A percentile compares a stretch with the other conserved stretches of the same genome.
Conservation (phyloP, 192 early-diverging fungal genomes). For the Rhizophagus sp. region DNA sequence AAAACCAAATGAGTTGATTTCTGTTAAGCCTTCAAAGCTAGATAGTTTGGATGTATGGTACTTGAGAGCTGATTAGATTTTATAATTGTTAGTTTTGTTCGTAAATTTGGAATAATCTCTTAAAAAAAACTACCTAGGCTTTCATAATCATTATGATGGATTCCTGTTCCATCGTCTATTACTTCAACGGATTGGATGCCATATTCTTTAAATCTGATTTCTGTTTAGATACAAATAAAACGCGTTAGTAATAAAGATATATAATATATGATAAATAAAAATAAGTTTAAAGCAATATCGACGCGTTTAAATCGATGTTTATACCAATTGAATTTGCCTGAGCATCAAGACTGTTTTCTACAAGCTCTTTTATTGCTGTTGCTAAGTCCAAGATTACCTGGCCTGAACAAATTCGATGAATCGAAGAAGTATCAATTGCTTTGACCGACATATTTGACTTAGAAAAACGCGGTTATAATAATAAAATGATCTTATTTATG, state of each 20-base stretch:
- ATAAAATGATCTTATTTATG: background rate
- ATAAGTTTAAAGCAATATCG: background rate
- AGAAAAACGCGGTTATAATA: background rate
- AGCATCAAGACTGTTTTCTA: conserved; percentile 95
- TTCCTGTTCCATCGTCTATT: conserved; percentile 87
- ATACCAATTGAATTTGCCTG: conserved; percentile 71
- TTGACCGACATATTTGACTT: conserved; percentile 34
- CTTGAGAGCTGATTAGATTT: conserved; percentile 63
- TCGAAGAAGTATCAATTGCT: conserved; percentile 58
- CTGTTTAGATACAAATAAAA: conserved; percentile 36
- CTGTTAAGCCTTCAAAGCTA: conserved; percentile 76
- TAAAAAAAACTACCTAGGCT: conserved; percentile 56
- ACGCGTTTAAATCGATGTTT: too few relatives aligned
- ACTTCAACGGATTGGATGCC: conserved; percentile 78
- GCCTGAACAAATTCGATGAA: conserved; percentile 84
- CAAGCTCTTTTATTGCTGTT: conserved; percentile 87
- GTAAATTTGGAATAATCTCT: background rate
- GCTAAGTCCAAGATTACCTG: conserved; percentile 87
- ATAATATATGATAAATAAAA: too few relatives aligned
- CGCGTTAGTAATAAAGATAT: background rate
- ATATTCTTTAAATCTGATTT: conserved; percentile 78
- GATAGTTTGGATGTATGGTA: conserved; percentile 87
- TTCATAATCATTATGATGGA: conserved; percentile 60
- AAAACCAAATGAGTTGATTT: conserved; percentile 87
- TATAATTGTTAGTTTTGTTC: background rate